Evolutionary conservation across 2,329 filamentous ascomycete species (phyloP).

Genomic region (Sclerotinia subarctica): DNA sequence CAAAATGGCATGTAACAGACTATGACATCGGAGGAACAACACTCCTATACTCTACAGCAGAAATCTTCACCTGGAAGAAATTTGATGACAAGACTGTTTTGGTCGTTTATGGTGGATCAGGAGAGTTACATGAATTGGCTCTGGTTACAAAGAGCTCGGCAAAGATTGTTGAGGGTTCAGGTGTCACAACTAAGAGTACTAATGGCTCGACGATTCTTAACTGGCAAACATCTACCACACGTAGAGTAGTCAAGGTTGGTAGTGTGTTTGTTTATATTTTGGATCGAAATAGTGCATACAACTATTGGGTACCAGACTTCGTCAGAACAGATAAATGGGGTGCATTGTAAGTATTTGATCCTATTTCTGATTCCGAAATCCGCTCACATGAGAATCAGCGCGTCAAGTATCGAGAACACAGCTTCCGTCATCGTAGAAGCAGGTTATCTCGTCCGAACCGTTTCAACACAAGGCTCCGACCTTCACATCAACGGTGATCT

Average conservation of each 20-base stretch:
- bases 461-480: conserved; percentile 51
- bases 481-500: conserved; percentile 68
- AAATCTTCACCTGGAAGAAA: conserved; percentile 68
- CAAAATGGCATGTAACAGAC: conserved; percentile 65
- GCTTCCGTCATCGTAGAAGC: conserved; percentile 59
- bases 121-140: conserved; percentile 62
- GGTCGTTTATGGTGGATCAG: conserved; percentile 60
- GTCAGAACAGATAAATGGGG: conserved; percentile 41
- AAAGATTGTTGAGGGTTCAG: conserved; percentile 36
- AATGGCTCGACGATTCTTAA: conserved; percentile 48
- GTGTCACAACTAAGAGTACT: conserved; percentile 38
- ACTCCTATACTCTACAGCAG: conserved; percentile 65
- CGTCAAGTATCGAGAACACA: conserved; percentile 37
- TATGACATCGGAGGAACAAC: conserved; percentile 59
- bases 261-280: conserved; percentile 34
- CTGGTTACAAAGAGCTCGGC: conserved; percentile 41
- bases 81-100: conserved; percentile 57
- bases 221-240: conserved; percentile 54
- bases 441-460: conserved; percentile 62
- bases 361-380: neutral
- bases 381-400: conserved; percentile 25
- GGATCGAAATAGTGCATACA: conserved; percentile 65
- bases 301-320: conserved; percentile 64
- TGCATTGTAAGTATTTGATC: conserved; percentile 33
- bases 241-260: conserved; percentile 50